Percentiles rank a stretch among this genome's conserved stretches.
phyloP scores from a whole-genome alignment of 192 early-diverging fungal species.

The Coemansia guatemalensis region DNA sequence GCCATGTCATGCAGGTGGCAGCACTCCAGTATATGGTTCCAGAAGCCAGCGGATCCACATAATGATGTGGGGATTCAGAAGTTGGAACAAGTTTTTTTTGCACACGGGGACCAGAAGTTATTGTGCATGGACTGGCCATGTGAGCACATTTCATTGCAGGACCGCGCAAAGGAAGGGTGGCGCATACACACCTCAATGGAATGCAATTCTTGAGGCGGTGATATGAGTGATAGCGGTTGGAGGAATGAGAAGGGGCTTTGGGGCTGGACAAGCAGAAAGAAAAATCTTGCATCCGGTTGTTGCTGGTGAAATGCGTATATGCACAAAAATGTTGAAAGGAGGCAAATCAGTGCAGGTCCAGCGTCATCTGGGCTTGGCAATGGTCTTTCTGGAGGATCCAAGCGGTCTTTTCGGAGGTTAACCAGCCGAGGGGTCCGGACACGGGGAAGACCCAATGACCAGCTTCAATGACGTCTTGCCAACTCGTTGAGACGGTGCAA shows the following conservation, averaged over 20 bases:
- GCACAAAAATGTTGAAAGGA: not conserved
- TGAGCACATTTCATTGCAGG: not conserved
- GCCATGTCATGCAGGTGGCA: not conserved
- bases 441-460: not conserved
- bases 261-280: not conserved
- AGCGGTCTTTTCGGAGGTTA: slow-evolving; percentile 11
- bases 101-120: not conserved
- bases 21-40: not conserved
- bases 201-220: not conserved
- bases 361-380: slow-evolving; percentile 11
- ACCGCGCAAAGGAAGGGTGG: not conserved
- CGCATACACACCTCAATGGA: not conserved
- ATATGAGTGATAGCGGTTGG: not conserved
- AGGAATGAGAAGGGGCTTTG: not conserved
- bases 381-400: slow-evolving; percentile 8
- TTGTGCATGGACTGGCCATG: slow-evolving; percentile 8
- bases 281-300: not conserved
- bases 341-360: not conserved
- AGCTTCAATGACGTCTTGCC: too few relatives aligned
- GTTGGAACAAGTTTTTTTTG: slow-evolving; percentile 8
- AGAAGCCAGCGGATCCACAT: not conserved
- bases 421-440: not conserved
- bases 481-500: too few relatives aligned
- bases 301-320: not conserved
- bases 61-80: not conserved